These are phyloP conservation scores for Exsudoporus frostii DNA, from an alignment of 768 basidiomycete species.

Conservation along the genomic window DNA sequence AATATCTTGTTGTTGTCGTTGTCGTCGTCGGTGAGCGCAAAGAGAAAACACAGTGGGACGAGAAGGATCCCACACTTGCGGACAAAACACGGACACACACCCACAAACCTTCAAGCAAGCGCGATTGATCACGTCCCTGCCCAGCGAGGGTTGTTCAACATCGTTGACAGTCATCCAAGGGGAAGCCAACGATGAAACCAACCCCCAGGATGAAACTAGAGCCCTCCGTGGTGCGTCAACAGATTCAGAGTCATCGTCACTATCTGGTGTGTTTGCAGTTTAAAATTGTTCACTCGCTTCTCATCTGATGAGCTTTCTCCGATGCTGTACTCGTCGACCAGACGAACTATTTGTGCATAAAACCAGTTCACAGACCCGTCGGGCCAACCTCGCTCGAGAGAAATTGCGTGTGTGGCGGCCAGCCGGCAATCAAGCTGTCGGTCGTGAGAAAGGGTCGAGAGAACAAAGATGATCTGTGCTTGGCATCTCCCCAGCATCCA, in stretches of 20 bases:
- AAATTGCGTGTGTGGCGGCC: background rate
- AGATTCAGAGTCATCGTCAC: background rate
- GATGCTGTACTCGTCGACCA: background rate
- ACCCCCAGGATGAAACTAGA: no score
- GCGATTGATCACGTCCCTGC: background rate
- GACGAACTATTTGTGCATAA: background rate
- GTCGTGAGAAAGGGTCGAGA: background rate
- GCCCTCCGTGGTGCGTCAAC: background rate
- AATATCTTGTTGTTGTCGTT: conserved; percentile 24
- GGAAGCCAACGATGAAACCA: no score
- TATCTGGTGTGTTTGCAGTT: background rate
- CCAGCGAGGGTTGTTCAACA: background rate
- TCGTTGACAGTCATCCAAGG: background rate
- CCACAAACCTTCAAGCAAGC: background rate
- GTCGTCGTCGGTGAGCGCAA: conserved; percentile 8
- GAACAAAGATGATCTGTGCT: background rate
- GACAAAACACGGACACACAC: conserved; percentile 23
- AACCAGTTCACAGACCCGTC: background rate
- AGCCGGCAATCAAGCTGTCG: background rate
- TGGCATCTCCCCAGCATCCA: background rate
- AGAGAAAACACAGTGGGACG: background rate
- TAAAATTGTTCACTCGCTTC: background rate
- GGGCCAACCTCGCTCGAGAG: background rate
- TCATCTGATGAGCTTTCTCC: background rate
- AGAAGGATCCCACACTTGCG: background rate